Evolutionary conservation across 2,329 filamentous ascomycete species (phyloP).

Genomic region (Rhynchosporium agropyri): DNA sequence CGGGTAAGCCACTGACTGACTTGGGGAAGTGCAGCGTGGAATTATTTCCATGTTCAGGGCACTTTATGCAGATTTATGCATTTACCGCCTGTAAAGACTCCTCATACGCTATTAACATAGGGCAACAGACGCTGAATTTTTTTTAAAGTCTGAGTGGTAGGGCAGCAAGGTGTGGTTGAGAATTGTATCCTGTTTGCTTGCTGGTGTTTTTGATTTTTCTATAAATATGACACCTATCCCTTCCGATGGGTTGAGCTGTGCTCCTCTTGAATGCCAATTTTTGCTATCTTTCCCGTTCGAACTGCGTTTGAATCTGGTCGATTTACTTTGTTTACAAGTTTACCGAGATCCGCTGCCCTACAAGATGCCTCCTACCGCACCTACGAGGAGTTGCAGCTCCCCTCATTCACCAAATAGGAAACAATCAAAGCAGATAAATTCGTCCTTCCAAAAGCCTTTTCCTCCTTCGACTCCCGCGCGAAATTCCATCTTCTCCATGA

Average conservation of each 20-base stretch:
- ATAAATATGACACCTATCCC: not conserved
- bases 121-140: not conserved
- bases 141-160: not conserved
- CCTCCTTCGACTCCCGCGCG: not conserved
- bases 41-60: not conserved
- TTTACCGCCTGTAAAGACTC: not conserved
- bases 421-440: not conserved
- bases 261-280: not conserved
- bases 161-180: not conserved
- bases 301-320: not conserved
- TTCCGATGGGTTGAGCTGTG: not conserved
- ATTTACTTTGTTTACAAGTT: not conserved
- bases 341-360: not conserved
- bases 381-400: not conserved
- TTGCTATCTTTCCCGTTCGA: not conserved
- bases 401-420: not conserved
- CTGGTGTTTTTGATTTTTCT: not conserved
- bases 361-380: not conserved
- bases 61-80: too few species aligned
- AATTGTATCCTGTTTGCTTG: not conserved
- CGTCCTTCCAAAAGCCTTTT: not conserved
- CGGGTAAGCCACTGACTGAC: not conserved
- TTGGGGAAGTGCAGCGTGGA: not conserved
- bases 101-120: not conserved
- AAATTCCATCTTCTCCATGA: not conserved